Conservation (phyloP, 139 green algal species). For the Astrephomene gubernaculifera region DNA sequence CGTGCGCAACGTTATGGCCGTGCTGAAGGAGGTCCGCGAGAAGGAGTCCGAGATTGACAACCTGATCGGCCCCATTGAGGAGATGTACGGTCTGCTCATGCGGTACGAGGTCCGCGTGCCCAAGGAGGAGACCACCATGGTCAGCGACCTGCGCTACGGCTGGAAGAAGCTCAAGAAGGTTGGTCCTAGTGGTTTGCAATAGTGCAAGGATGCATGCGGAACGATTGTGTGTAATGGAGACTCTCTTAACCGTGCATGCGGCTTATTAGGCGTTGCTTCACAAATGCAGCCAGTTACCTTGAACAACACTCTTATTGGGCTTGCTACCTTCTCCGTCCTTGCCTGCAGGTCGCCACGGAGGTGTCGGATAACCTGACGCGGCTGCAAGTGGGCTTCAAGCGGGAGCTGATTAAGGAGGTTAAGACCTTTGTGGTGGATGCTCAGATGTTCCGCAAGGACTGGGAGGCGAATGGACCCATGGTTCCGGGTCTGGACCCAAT, state of each 20-base stretch:
- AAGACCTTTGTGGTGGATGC: slow-evolving; percentile 87
- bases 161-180: slow-evolving; percentile 92
- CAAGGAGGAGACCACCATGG: slow-evolving; percentile 92
- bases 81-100: slow-evolving; percentile 92
- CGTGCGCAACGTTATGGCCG: slow-evolving; percentile 84
- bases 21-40: slow-evolving; percentile 90
- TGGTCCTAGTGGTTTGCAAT: too few species aligned
- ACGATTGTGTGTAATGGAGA: too few species aligned
- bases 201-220: too few species aligned
- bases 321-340: too few species aligned
- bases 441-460: slow-evolving; percentile 83
- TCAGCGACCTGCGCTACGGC: slow-evolving; percentile 89
- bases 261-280: too few species aligned
- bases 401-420: slow-evolving; percentile 93
- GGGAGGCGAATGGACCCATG: slow-evolving; percentile 91
- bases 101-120: slow-evolving; percentile 91
- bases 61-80: slow-evolving; percentile 91
- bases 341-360: slow-evolving; percentile 74
- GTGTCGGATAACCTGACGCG: slow-evolving; percentile 84
- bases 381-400: slow-evolving; percentile 92
- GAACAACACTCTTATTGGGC: too few species aligned
- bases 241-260: too few species aligned
- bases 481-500: slow-evolving; percentile 89
- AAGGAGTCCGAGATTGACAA: slow-evolving; percentile 90
- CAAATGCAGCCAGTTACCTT: too few species aligned